Conservation (phyloP, 2,329 filamentous ascomycete species). For the Chrysoporthe austroafricana region DNA sequence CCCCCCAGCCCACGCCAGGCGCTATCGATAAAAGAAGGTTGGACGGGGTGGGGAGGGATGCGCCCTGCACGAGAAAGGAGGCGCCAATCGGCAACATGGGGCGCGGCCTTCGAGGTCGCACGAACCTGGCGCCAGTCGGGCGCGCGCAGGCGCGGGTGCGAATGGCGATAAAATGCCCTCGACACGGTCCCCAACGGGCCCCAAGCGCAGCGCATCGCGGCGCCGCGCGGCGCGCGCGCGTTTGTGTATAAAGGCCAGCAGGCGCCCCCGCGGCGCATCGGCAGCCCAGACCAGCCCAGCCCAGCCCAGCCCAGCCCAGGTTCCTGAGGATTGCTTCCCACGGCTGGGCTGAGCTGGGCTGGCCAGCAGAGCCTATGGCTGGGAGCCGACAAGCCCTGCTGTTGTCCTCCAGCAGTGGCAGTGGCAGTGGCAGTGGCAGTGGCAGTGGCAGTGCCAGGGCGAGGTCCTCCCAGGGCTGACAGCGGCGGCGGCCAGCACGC, state of each 20-base stretch:
- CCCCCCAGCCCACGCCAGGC: background rate
- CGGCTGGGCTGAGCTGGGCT: no score
- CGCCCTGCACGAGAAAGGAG: conserved; percentile 10
- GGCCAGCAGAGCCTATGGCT: no score
- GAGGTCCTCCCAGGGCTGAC: background rate
- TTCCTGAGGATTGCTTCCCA: no score
- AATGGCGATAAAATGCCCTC: no score
- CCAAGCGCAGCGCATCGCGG: background rate
- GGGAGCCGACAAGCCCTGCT: no score
- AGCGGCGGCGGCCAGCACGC: no score
- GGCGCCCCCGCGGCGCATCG: background rate
- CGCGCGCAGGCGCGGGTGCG: conserved; percentile 26
- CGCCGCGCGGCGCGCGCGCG: background rate
- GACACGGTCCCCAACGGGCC: background rate
- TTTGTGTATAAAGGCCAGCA: background rate
- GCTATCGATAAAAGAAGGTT: conserved; percentile 16
- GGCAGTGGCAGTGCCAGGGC: no score
- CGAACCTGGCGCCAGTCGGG: conserved; percentile 26
- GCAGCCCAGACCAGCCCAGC: no score
- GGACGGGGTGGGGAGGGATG: conserved; percentile 6
- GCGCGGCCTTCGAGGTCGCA: background rate
- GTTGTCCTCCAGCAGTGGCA: no score
- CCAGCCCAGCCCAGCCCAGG: no score
- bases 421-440: background rate
- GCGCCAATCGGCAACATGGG: background rate